These are phyloP conservation scores for Melocanna baccifera DNA, from an alignment of 176 grass and related monocot genomes.

Conservation along the genomic window DNA sequence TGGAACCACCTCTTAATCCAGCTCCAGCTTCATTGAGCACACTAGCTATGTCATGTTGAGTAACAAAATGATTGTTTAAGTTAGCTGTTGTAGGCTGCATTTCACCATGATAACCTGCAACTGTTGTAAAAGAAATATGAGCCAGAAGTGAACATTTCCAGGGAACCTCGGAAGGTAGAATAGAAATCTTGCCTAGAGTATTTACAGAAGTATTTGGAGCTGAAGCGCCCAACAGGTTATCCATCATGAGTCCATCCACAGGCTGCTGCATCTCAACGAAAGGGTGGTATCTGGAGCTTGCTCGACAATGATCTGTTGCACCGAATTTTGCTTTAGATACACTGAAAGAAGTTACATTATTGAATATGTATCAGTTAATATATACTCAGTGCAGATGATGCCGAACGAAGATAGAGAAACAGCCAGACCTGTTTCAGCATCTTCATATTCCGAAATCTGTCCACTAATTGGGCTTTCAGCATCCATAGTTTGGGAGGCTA, in stretches of 20 bases:
- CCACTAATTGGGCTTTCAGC: constrained; percentile 90
- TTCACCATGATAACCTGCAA: constrained; percentile 67
- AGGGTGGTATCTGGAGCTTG: constrained; percentile 96
- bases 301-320: constrained; percentile 93
- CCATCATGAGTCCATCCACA: constrained; percentile 79
- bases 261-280: constrained; percentile 92
- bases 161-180: constrained; percentile 16
- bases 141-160: not conserved
- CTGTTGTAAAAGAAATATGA: constrained; percentile 33
- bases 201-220: constrained; percentile 50
- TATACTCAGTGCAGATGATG: constrained; percentile 57
- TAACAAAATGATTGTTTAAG: constrained; percentile 45
- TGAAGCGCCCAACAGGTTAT: constrained; percentile 40
- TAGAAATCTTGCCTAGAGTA: constrained; percentile 62
- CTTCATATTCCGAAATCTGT: constrained; percentile 92
- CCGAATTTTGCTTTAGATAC: constrained; percentile 90
- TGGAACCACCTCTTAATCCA: constrained; percentile 46
- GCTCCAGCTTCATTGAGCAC: constrained; percentile 53
- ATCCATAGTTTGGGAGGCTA: constrained; percentile 77
- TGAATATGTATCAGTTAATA: constrained; percentile 60
- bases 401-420: constrained; percentile 56
- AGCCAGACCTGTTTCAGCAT: constrained; percentile 96
- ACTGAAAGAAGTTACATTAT: constrained; percentile 62
- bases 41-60: constrained; percentile 52
- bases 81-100: constrained; percentile 45